These are phyloP conservation scores for Calonectria henricotiae DNA, from an alignment of 2,329 filamentous ascomycete genomes.

Conservation along the genomic window DNA sequence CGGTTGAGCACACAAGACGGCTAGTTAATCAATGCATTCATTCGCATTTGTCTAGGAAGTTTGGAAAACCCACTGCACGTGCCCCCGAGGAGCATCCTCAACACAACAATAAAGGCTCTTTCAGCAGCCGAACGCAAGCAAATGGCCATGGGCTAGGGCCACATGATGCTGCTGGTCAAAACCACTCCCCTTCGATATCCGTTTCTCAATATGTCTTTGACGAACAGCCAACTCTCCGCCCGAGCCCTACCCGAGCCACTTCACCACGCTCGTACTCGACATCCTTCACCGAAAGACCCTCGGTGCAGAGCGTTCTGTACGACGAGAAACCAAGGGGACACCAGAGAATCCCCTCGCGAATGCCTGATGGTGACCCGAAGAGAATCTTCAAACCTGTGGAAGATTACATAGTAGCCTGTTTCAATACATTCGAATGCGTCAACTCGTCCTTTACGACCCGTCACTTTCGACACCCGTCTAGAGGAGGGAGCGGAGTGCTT, in stretches of 20 bases:
- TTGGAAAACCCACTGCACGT: slow-evolving; percentile 43
- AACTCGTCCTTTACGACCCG: slow-evolving; percentile 81
- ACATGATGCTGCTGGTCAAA: slow-evolving; percentile 30
- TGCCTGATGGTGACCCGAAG: slow-evolving; percentile 61
- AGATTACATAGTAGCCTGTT: slow-evolving; percentile 81
- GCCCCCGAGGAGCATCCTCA: slow-evolving; percentile 38
- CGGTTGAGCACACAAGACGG: slow-evolving; percentile 56
- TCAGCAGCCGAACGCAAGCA: slow-evolving; percentile 45
- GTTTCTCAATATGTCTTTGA: slow-evolving; percentile 57
- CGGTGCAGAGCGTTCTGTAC: slow-evolving; percentile 42
- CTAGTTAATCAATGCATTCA: slow-evolving; percentile 57
- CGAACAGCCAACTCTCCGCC: slow-evolving; percentile 59
- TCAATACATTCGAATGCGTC: slow-evolving; percentile 80
- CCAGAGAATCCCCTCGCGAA: slow-evolving; percentile 42
- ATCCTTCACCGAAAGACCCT: slow-evolving; percentile 62
- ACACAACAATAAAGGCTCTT: slow-evolving; percentile 43
- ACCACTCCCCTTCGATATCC: slow-evolving; percentile 44
- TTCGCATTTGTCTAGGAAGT: slow-evolving; percentile 53
- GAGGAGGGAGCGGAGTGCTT: slow-evolving; percentile 48
- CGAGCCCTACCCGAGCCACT: slow-evolving; percentile 52
- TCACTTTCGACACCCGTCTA: slow-evolving; percentile 56
- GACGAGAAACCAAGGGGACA: slow-evolving; percentile 40
- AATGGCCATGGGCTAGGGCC: slow-evolving; percentile 32
- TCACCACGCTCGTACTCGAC: slow-evolving; percentile 63
- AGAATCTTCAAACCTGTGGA: slow-evolving; percentile 83